Evolutionary conservation across 1,284 basidiomycete genomes (phyloP), one percentile per base, ranked within the genome.

Genomic region (Malassezia equina): DNA sequence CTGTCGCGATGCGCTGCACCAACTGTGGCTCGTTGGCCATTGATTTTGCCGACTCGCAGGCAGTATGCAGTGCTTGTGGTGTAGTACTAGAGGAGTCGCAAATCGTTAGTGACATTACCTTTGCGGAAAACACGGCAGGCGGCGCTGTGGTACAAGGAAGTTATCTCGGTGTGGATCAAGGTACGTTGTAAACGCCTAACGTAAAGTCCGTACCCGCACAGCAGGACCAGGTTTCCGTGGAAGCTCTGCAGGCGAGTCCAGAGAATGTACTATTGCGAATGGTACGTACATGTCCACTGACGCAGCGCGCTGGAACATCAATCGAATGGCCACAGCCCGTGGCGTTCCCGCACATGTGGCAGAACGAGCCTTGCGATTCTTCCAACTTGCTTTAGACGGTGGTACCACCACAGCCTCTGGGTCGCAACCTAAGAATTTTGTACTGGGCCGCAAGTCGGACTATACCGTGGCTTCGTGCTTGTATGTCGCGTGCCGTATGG

Each of bases 391-490:
- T 1, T 85, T 98, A 39, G 86, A 91, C 66, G 87, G 90, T 77
- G 69, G 67, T 19, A 61, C 61, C 3, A 61, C 63, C 1, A 64
- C 65, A 8, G 61, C 61, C 13, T 53, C 59, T 3, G 67, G 64
- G 7, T 56, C 63, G 19, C 63, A 75, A 48, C 64, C 68, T 6
- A 66, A 65, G 31, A 69, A 74, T 54, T 71, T 67, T 51, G 71
- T 75, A 6, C 65, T 69, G 19, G 94, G 94, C 2, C 82, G 94
- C 31, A 85, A 86, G 69, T 87, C 86, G 63, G 81, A 90, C 72
- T 91, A 95, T 66, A 89, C 96, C 54, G 85, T 93, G 25, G 93
- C 91, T 0, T 86, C 90, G 44, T 99, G 94, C 75, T 80, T 96
- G 47, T 98, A 99, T 73, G 83, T 95, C 47, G 89, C 90, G 7